These are phyloP conservation scores for button mushroom (Agaricus bisporus) DNA, from an alignment of 768 basidiomycete species.

Conservation along the genomic window DNA sequence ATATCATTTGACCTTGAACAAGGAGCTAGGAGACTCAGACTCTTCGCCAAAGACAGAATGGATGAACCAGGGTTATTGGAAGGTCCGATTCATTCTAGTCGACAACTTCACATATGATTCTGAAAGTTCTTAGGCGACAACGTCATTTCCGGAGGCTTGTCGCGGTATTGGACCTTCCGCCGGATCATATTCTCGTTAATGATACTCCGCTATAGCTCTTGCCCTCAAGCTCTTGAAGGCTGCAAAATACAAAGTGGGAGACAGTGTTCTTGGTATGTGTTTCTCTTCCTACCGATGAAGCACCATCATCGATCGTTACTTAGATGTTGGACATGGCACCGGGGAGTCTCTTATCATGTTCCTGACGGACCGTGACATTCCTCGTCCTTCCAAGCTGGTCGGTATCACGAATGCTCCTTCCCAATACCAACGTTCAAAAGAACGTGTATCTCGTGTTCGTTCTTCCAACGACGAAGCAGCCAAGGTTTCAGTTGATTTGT, in stretches of 20 bases:
- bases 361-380: conserved; percentile 36
- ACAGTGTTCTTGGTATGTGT: conserved; percentile 46
- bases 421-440: conserved; percentile 42
- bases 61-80: conserved; percentile 71
- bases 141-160: conserved; percentile 52
- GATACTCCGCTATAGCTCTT: conserved; percentile 25
- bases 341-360: conserved; percentile 61
- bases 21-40: conserved; percentile 25
- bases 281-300: neutral
- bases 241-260: conserved; percentile 32
- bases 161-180: conserved; percentile 32
- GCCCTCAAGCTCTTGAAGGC: conserved; percentile 44
- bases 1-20: conserved; percentile 52
- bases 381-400: conserved; percentile 39
- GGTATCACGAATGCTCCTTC: conserved; percentile 52
- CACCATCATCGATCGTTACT: neutral
- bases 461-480: conserved; percentile 7
- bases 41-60: conserved; percentile 49
- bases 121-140: conserved; percentile 30
- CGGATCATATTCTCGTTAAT: neutral
- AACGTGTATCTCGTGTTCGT: conserved; percentile 30
- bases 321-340: conserved; percentile 65
- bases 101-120: neutral
- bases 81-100: conserved; percentile 28
- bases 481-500: conserved; percentile 30